phyloP scores from a whole-genome alignment of 805 yeast species.

The Saccharomycopsis vini region DNA sequence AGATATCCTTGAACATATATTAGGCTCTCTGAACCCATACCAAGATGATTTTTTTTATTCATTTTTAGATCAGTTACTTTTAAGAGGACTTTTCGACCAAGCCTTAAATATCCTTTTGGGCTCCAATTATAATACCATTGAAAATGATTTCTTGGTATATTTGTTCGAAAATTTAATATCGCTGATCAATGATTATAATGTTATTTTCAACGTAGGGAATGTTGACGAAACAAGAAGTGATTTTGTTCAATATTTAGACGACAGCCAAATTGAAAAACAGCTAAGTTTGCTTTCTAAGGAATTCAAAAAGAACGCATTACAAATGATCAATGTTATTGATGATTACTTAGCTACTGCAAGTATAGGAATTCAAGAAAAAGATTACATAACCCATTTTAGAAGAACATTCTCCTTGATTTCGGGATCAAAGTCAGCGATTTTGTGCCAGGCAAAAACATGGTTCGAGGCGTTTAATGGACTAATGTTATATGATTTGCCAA shows the following conservation, averaged over 20 bases:
- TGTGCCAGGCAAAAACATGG: conserved; percentile 51
- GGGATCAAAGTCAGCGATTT: conserved; percentile 37
- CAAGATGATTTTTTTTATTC: conserved; percentile 53
- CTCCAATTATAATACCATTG: conserved; percentile 36
- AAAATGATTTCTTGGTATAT: conserved; percentile 9
- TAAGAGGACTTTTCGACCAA: conserved; percentile 53
- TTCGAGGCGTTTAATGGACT: conserved; percentile 54
- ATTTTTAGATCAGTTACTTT: conserved; percentile 43
- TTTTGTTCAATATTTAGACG: conserved; percentile 1
- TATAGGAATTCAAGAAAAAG: conserved; percentile 1
- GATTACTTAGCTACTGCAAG: not conserved
- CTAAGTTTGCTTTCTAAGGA: not conserved
- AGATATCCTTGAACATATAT: conserved; percentile 38
- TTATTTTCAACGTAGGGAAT: conserved; percentile 4
- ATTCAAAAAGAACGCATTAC: conserved; percentile 9
- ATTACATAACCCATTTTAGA: conserved; percentile 21
- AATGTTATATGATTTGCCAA: conserved; percentile 53
- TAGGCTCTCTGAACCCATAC: conserved; percentile 37
- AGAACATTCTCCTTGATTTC: conserved; percentile 28
- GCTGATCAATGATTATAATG: conserved; percentile 12
- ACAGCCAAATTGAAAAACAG: not conserved
- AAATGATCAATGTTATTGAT: conserved; percentile 8
- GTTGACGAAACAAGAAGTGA: conserved; percentile 1
- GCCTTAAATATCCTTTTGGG: conserved; percentile 41
- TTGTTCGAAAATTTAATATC: conserved; percentile 21